phyloP scores from a whole-genome alignment of 352 stramenopile species.

The Phytophthora idaei region DNA sequence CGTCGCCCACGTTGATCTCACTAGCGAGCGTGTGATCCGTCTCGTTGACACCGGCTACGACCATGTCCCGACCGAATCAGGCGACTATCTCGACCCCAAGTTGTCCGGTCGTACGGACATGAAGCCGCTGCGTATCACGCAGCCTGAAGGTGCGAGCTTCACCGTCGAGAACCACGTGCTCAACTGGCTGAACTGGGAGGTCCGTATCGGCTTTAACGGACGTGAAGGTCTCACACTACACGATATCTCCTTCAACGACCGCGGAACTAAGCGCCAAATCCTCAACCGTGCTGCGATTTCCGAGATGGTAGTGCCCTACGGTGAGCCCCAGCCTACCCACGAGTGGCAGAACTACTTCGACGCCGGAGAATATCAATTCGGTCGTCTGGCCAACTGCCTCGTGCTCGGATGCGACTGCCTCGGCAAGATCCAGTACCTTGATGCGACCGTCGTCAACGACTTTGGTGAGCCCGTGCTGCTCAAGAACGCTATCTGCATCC shows the following conservation, averaged over 20 bases:
- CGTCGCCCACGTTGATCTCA: conserved; percentile 46
- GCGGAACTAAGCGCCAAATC: conserved; percentile 44
- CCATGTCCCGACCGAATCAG: conserved; percentile 33
- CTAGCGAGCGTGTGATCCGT: conserved; percentile 35
- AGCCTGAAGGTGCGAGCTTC: conserved; percentile 77
- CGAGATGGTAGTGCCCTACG: conserved; percentile 89
- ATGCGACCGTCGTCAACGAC: conserved; percentile 66
- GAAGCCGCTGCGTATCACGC: conserved; percentile 68
- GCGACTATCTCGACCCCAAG: conserved; percentile 35
- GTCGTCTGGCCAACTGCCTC: conserved; percentile 70
- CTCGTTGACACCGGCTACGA: conserved; percentile 46
- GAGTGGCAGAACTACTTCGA: conserved; percentile 87
- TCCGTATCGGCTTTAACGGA: conserved; percentile 81
- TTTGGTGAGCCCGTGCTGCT: conserved; percentile 53
- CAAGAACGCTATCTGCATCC: conserved; percentile 82
- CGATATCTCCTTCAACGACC: conserved; percentile 59
- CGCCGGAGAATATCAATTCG: conserved; percentile 77
- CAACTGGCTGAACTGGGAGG: conserved; percentile 79
- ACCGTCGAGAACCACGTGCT: conserved; percentile 64
- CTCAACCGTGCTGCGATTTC: conserved; percentile 69
- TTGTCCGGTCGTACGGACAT: conserved; percentile 41
- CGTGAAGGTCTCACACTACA: conserved; percentile 82
- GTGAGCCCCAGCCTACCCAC: conserved; percentile 64
- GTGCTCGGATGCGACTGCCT: conserved; percentile 84
- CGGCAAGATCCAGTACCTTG: conserved; percentile 85